Evolutionary conservation across 1,284 basidiomycete species (phyloP), one percentile per base, ranked within the genome.

Genomic region (Boletus sp.): DNA sequence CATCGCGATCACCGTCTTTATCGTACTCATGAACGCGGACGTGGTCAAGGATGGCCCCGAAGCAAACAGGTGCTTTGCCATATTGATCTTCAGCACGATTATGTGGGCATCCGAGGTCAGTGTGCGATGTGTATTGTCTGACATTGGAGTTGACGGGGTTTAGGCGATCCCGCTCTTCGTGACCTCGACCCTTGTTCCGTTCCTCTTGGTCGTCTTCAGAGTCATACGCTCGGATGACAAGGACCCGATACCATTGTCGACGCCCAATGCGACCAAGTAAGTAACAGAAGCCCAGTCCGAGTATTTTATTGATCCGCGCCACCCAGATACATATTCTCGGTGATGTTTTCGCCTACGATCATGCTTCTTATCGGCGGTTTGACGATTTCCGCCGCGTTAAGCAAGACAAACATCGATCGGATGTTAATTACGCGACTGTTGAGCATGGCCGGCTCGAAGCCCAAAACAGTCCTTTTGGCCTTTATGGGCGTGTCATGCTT

Each of bases 401-500:
- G 91, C 76, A 98, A 99, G 77, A 97, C 96, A n/a, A 92, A 91
- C 56, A 95, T 99, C 64, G 97, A 99, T 77, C 90, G 95, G 56
- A 84, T 96, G 58, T 77, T 98, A 37, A 96, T 98, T 48, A 96
- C 94, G n/a, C 85, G 92, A 42, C 86, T 99, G 37, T 83, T 99
- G 49, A 90, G 88, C 65, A 78, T 97, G 49, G 97, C 97, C 3
- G 96, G 97, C 1, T 91, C 92, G 9, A 83, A 83, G 57, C 97
- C 96, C 1, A 88, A 85, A 63, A 86, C 84, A 0, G 96, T 99
- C 2, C 78, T 99, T 18, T 82, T 99, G 41, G 91, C 94, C 0
- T 94, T 98, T 75, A 99, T 99, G 97, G 85, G 82, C 42, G 96
- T 99, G 6, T 92, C 96, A 1, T 98, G 96, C 70, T 99, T 99